Evolutionary conservation across 179 eudicot genomes (phyloP).

Genomic region (Heliamphora pulchella): DNA sequence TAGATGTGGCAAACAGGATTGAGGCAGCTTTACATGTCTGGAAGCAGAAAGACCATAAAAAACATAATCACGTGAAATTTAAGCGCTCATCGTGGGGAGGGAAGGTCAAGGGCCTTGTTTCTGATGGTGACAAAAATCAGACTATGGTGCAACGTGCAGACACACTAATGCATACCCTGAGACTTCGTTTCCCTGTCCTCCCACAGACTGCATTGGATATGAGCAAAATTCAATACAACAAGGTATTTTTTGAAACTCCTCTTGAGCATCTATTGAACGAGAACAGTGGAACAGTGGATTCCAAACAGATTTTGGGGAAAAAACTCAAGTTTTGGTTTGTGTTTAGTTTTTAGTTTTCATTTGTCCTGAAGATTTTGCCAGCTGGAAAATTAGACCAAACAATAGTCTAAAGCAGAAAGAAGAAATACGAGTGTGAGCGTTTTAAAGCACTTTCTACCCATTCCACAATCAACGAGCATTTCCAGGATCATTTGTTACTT

Average conservation of each 20-base stretch:
- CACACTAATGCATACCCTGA: slow-evolving; percentile 54
- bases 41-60: slow-evolving; percentile 50
- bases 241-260: slow-evolving; percentile 33
- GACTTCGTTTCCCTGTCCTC: slow-evolving; percentile 73
- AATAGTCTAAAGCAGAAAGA: too few species aligned
- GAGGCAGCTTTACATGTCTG: slow-evolving; percentile 91
- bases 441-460: neutral
- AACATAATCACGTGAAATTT: slow-evolving; percentile 34
- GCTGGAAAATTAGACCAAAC: too few species aligned
- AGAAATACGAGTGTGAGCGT: neutral
- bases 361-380: too few species aligned
- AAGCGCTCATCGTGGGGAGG: slow-evolving; percentile 77
- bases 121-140: slow-evolving; percentile 60
- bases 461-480: neutral
- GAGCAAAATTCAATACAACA: slow-evolving; percentile 90
- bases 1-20: slow-evolving; percentile 79
- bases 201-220: slow-evolving; percentile 90
- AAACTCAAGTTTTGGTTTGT: too few species aligned
- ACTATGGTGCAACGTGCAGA: slow-evolving; percentile 68
- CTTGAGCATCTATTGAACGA: neutral
- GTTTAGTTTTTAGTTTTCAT: too few species aligned
- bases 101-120: slow-evolving; percentile 70
- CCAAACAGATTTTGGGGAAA: too few species aligned
- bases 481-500: too few species aligned
- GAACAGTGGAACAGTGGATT: neutral